These are phyloP conservation scores for Hyphodiscus hymeniophilus DNA, from an alignment of 495 filamentous ascomycete species.

Conservation along the genomic window DNA sequence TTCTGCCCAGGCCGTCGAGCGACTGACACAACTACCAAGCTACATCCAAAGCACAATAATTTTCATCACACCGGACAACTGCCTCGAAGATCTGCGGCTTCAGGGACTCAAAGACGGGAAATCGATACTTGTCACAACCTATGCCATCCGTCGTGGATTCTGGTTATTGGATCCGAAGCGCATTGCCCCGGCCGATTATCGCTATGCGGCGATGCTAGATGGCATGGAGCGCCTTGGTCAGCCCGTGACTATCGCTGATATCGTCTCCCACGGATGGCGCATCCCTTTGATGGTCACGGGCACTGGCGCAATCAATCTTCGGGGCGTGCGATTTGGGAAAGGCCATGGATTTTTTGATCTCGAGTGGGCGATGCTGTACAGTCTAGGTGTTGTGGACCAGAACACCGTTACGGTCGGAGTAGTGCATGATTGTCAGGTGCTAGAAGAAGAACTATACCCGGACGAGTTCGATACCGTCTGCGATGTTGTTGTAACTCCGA, in stretches of 20 bases:
- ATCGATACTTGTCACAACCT: constrained; percentile 3
- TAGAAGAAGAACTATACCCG: constrained; percentile 1
- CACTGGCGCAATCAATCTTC: constrained; percentile 1
- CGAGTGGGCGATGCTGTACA: constrained; percentile 7
- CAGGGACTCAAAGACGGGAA: constrained; percentile 8
- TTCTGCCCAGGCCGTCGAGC: neutral
- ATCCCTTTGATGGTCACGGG: constrained; percentile 12
- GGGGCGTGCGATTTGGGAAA: constrained; percentile 5
- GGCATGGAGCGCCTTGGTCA: too few relatives aligned
- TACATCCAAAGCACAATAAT: constrained; percentile 4
- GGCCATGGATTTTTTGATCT: constrained; percentile 11
- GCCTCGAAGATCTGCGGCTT: constrained; percentile 4
- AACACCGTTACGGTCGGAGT: neutral
- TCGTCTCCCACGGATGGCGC: too few relatives aligned
- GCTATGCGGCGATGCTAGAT: too few relatives aligned
- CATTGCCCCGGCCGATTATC: too few relatives aligned
- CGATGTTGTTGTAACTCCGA: constrained; percentile 4
- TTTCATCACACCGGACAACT: constrained; percentile 11
- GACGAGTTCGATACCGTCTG: constrained; percentile 9
- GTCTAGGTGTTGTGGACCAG: neutral
- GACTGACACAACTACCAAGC: neutral
- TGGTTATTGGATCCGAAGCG: constrained; percentile 9
- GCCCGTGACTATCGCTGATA: too few relatives aligned
- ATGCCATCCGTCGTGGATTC: constrained; percentile 8
- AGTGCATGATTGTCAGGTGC: constrained; percentile 10